Percentiles rank a stretch among this genome's conserved stretches.
phyloP scores from a whole-genome alignment of 495 filamentous ascomycete genomes.

The Staphylotrichum longicolle region DNA sequence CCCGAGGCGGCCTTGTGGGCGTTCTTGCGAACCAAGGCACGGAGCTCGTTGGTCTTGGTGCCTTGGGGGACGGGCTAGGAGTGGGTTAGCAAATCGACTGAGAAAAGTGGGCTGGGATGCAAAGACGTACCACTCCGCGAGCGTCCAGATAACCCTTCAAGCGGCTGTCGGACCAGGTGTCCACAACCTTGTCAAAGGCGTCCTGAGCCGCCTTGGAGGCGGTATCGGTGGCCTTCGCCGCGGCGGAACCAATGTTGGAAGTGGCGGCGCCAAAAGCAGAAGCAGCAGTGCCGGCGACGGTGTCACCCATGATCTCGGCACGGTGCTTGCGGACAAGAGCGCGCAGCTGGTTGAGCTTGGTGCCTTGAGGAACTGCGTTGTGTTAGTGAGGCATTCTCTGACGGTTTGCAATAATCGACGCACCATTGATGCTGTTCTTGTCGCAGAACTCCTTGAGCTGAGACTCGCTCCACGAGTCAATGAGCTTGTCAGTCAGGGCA shows the following conservation, averaged over 20 bases:
- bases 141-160: conserved; percentile 77
- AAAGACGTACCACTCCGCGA: conserved; percentile 48
- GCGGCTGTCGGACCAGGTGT: conserved; percentile 65
- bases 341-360: conserved; percentile 80
- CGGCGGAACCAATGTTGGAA: conserved; percentile 74
- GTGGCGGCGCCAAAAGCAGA: conserved; percentile 78
- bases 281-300: conserved; percentile 57
- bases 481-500: conserved; percentile 73
- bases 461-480: conserved; percentile 85
- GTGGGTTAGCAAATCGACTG: conserved; percentile 26
- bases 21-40: conserved; percentile 69
- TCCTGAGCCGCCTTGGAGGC: conserved; percentile 62
- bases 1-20: conserved; percentile 69
- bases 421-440: conserved; percentile 68
- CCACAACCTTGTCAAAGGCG: conserved; percentile 62
- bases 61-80: conserved; percentile 68
- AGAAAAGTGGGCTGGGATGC: not conserved
- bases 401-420: not conserved
- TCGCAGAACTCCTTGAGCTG: conserved; percentile 91
- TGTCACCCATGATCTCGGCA: conserved; percentile 67
- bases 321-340: conserved; percentile 91
- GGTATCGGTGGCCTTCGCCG: conserved; percentile 71
- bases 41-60: conserved; percentile 74
- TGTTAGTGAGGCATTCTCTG: conserved; percentile 35
- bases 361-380: conserved; percentile 84